phyloP scores from a whole-genome alignment of 108 stramenopile species.

The Nitzschia sp. region DNA sequence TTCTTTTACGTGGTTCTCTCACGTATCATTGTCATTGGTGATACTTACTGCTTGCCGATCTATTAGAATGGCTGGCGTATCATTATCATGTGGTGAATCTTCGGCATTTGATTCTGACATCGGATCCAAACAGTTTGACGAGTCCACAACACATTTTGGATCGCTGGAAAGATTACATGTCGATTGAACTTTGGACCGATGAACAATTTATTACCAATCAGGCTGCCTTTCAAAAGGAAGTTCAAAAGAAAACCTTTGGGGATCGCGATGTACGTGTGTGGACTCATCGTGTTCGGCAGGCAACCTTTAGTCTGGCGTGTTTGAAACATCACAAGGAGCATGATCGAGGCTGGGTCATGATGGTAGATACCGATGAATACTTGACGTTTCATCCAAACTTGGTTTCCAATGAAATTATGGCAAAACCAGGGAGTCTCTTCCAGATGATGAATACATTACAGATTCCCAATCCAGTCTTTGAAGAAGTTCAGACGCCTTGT shows the following conservation, averaged over 20 bases:
- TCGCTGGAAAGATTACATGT: constrained; percentile 42
- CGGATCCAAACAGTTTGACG: constrained; percentile 43
- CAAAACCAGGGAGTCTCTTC: constrained; percentile 1
- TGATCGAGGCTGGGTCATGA: constrained; percentile 42
- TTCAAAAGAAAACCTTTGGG: not conserved
- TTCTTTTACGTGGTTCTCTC: too few species aligned
- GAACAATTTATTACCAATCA: constrained; percentile 19
- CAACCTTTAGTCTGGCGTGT: constrained; percentile 25
- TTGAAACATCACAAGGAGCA: constrained; percentile 1
- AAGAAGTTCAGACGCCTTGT: constrained; percentile 8
- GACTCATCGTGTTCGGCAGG: constrained; percentile 34
- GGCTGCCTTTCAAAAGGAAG: constrained; percentile 10
- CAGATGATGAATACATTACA: not conserved
- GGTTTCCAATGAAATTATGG: not conserved
- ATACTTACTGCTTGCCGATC: too few species aligned
- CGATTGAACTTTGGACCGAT: constrained; percentile 33
- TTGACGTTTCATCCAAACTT: constrained; percentile 38
- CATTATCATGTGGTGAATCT: constrained; percentile 50
- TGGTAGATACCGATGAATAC: constrained; percentile 63
- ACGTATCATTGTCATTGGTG: too few species aligned
- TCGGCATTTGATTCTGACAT: constrained; percentile 42
- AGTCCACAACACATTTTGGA: constrained; percentile 33
- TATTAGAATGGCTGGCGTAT: constrained; percentile 70
- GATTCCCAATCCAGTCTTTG: constrained; percentile 4
- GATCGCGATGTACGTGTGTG: not conserved